Conservation (phyloP, 345 rosid species). For the Stellera chamaejasme region DNA sequence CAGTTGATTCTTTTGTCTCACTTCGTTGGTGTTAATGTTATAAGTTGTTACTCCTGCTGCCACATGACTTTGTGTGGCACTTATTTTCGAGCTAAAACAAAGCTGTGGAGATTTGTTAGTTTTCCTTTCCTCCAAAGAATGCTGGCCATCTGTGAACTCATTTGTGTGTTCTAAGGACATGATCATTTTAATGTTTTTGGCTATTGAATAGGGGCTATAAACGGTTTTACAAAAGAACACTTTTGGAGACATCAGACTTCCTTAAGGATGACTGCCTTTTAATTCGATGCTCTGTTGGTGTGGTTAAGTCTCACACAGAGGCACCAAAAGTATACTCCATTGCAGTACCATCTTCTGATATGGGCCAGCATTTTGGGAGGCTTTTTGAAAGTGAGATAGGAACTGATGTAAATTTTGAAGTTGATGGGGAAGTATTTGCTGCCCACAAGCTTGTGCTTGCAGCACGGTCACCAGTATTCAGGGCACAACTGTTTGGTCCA, state of each 20-base stretch:
- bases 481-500: conserved; percentile 79
- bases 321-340: conserved; percentile 61
- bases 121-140: too few species aligned
- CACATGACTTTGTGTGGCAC: too few species aligned
- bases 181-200: conserved; percentile 6
- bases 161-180: background rate
- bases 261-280: conserved; percentile 60
- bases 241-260: conserved; percentile 59
- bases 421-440: conserved; percentile 53
- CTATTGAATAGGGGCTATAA: conserved; percentile 65
- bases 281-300: conserved; percentile 66
- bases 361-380: conserved; percentile 48
- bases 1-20: too few species aligned
- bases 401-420: conserved; percentile 47
- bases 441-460: conserved; percentile 75
- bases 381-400: conserved; percentile 53
- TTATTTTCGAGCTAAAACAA: too few species aligned
- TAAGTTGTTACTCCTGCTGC: too few species aligned
- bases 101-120: too few species aligned
- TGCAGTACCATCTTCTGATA: conserved; percentile 46
- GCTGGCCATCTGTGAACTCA: too few species aligned
- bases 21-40: too few species aligned
- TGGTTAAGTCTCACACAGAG: conserved; percentile 63
- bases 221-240: conserved; percentile 64
- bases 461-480: conserved; percentile 71